Conservation (phyloP, 139 green algal species). For the Asterochloris sp. region DNA sequence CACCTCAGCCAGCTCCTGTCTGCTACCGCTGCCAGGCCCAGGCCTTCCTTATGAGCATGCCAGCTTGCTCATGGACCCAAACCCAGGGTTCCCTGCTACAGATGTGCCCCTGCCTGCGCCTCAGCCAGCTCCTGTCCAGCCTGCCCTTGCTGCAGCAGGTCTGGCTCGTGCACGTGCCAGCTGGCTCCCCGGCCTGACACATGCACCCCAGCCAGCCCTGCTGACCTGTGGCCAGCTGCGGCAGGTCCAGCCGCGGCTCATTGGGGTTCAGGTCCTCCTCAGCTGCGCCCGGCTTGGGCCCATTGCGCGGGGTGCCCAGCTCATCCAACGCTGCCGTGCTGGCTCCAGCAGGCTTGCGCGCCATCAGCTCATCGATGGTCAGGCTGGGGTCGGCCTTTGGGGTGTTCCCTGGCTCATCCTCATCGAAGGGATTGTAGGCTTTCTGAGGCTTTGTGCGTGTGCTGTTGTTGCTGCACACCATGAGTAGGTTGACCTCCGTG, state of each 20-base stretch:
- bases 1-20: too few species aligned
- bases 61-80: too few species aligned
- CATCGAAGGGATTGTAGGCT: slow-evolving; percentile 11
- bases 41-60: too few species aligned
- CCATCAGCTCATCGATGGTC: slow-evolving; percentile 13
- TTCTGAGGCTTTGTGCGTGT: slow-evolving; percentile 10
- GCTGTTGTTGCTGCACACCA: slow-evolving; percentile 11
- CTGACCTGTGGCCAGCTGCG: slow-evolving; percentile 4
- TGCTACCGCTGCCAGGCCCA: too few species aligned
- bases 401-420: background rate
- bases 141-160: too few species aligned
- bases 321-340: background rate
- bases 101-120: too few species aligned
- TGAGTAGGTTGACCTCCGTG: slow-evolving; percentile 22
- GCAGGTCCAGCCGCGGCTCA: slow-evolving; percentile 19
- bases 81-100: too few species aligned
- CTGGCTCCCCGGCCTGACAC: too few species aligned
- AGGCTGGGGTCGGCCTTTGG: background rate
- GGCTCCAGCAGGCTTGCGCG: background rate
- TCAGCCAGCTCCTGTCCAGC: too few species aligned
- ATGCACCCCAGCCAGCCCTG: too few species aligned
- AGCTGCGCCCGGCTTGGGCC: background rate
- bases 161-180: too few species aligned
- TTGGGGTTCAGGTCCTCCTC: background rate
- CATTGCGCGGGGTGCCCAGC: background rate